phyloP scores from a whole-genome alignment of 108 stramenopile genomes.

The Aurantiochytrium sp. region DNA sequence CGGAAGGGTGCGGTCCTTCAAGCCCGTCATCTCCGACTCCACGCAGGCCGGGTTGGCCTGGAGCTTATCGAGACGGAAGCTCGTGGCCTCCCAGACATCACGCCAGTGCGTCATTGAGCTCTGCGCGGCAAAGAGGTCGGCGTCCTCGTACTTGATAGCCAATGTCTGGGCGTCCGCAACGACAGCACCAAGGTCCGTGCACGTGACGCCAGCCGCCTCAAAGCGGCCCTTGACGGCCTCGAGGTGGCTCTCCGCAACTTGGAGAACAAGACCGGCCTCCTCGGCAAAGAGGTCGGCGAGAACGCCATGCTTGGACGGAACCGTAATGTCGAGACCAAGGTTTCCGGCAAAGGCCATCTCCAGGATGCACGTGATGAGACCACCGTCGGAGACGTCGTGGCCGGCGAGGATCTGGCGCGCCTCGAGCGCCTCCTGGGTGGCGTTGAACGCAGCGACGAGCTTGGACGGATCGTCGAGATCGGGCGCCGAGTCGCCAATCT shows the following conservation, averaged over 20 bases:
- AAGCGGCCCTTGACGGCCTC: conserved; percentile 63
- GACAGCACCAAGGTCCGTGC: conserved; percentile 68
- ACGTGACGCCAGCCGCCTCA: conserved; percentile 55
- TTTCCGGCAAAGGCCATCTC: conserved; percentile 99
- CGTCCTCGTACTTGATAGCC: conserved; percentile 40
- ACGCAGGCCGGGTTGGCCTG: conserved; percentile 86
- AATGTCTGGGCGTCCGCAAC: conserved; percentile 62
- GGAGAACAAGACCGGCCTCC: conserved; percentile 86
- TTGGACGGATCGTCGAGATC: conserved; percentile 75
- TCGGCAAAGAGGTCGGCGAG: conserved; percentile 70
- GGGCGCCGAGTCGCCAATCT: conserved; percentile 81
- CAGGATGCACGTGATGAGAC: conserved; percentile 70
- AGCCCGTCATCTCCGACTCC: conserved; percentile 71
- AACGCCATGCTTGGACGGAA: conserved; percentile 37
- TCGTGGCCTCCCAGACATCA: conserved; percentile 96
- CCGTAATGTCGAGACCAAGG: conserved; percentile 74
- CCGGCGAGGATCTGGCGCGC: conserved; percentile 67
- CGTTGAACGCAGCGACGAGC: conserved; percentile 75
- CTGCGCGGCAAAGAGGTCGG: conserved; percentile 27
- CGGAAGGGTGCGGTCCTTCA: conserved; percentile 69
- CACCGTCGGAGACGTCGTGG: conserved; percentile 94
- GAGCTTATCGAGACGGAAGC: conserved; percentile 82
- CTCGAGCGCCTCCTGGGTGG: conserved; percentile 79
- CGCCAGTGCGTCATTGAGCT: conserved; percentile 55
- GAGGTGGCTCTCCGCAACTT: conserved; percentile 58